phyloP scores from a whole-genome alignment of 2,329 filamentous ascomycete genomes.

The Sarocladiaceae sp. region DNA sequence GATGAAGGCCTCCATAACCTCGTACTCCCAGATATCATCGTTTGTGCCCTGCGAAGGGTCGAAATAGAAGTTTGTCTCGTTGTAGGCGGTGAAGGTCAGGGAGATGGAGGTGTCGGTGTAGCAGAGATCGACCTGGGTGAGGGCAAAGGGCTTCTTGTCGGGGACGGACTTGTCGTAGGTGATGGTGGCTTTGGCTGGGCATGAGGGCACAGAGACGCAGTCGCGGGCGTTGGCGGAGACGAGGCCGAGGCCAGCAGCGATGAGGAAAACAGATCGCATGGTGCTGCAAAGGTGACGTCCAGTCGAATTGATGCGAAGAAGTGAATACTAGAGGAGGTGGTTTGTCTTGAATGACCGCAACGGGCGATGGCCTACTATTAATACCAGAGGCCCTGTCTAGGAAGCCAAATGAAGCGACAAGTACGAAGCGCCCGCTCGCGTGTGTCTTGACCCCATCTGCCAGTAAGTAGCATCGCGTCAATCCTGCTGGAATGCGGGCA shows the following conservation, averaged over 20 bases:
- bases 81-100: conserved; percentile 36
- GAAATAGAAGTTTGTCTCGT: conserved; percentile 42
- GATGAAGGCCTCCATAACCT: conserved; percentile 46
- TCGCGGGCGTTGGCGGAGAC: conserved; percentile 13
- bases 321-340: too few species aligned
- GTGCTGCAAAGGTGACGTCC: too few species aligned
- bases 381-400: too few species aligned
- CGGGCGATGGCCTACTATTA: too few species aligned
- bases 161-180: conserved; percentile 36
- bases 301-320: too few species aligned
- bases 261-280: not conserved
- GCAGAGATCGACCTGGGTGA: conserved; percentile 39
- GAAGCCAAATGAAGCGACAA: too few species aligned
- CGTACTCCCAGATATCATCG: conserved; percentile 40
- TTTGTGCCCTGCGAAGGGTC: conserved; percentile 36
- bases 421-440: too few species aligned
- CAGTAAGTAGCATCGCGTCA: too few species aligned
- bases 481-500: too few species aligned
- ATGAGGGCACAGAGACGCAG: conserved; percentile 31
- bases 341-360: too few species aligned
- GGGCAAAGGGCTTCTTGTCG: conserved; percentile 31
- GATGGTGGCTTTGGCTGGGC: conserved; percentile 29
- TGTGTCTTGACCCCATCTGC: too few species aligned
- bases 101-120: conserved; percentile 34
- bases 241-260: conserved; percentile 1